Evolutionary conservation across 805 yeast genomes (phyloP), one percentile per base, ranked within the genome.

Genomic region (Hanseniaspora guilliermondii): DNA sequence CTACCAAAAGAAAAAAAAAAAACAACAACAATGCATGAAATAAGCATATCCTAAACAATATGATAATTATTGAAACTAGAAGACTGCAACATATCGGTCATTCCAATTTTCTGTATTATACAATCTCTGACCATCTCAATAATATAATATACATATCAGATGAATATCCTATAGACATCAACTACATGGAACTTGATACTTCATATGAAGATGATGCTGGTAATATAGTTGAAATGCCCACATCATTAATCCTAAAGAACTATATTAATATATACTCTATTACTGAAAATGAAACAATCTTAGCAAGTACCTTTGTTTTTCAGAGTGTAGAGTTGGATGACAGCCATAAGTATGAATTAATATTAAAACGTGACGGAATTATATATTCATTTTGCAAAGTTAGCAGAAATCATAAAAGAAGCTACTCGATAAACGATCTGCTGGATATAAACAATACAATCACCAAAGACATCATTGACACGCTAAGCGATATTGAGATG

Each of bases 101-200:
- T 19, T 17, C 46, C 6, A 27, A 33, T 33, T n/a, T 19, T 7
- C 12, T 27, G 17, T 44, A 44, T 22, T 44, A 17, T 14, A 44
- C 47, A 9, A 44, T 44, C 6, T 17, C 40, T 8, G 40, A 52
- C 8, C 21, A 44, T 30, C 11, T 27, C 8, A 37, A 35, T 9
- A 37, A 30, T 5, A 9, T 33, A 14, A 17, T 52, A 9, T 52
- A 52, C 39, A 36, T 52, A 12, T 52, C 55, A 6, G 55, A 52
- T 21, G 55, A 52, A 6, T 21, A 3, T 3, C 35, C 17, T 1
- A 22, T 36, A 14, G 25, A 36, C 22, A 11, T 8, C 2, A 25
- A 36, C 6, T 19, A 25, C 12, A 5, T 52, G 30, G 45, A 52
- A 2, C 44, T 52, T 21, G 16, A 42, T 14, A 35, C 40, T 17